Conservation (phyloP, 345 rosid species). For the Rhodomyrtus tomentosa region DNA sequence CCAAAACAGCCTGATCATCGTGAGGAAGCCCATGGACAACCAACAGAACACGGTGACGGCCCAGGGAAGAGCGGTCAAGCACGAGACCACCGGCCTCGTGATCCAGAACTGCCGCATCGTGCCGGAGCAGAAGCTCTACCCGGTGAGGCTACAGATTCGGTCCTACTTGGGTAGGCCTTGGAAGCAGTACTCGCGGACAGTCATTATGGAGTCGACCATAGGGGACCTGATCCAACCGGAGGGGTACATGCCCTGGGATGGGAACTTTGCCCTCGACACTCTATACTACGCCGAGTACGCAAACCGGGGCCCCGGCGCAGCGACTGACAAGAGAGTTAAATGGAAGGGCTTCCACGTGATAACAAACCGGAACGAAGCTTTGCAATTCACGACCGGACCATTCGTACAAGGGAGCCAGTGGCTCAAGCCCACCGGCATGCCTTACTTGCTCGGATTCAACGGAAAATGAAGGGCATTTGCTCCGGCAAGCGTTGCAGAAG, state of each 20-base stretch:
- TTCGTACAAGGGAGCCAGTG: conserved; percentile 25
- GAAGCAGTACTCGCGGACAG: conserved; percentile 30
- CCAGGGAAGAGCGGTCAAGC: conserved; percentile 14
- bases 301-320: conserved; percentile 43
- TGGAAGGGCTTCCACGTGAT: conserved; percentile 36
- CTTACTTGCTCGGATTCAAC: conserved; percentile 15
- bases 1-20: conserved; percentile 42
- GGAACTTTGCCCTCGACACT: conserved; percentile 19
- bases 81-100: conserved; percentile 23
- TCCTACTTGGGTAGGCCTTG: conserved; percentile 53
- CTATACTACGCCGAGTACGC: conserved; percentile 34
- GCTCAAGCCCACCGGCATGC: conserved; percentile 14
- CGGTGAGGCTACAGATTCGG: conserved; percentile 9
- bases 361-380: conserved; percentile 14
- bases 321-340: conserved; percentile 18
- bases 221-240: conserved; percentile 44
- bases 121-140: conserved; percentile 26
- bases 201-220: conserved; percentile 37
- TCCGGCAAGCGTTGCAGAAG: not conserved
- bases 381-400: conserved; percentile 18
- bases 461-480: not conserved
- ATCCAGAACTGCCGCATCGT: conserved; percentile 60
- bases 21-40: conserved; percentile 28
- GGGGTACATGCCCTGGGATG: conserved; percentile 36
- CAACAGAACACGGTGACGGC: conserved; percentile 45